Evolutionary conservation across 352 stramenopile genomes (phyloP).

Genomic region (Elongisporangium undulatum): DNA sequence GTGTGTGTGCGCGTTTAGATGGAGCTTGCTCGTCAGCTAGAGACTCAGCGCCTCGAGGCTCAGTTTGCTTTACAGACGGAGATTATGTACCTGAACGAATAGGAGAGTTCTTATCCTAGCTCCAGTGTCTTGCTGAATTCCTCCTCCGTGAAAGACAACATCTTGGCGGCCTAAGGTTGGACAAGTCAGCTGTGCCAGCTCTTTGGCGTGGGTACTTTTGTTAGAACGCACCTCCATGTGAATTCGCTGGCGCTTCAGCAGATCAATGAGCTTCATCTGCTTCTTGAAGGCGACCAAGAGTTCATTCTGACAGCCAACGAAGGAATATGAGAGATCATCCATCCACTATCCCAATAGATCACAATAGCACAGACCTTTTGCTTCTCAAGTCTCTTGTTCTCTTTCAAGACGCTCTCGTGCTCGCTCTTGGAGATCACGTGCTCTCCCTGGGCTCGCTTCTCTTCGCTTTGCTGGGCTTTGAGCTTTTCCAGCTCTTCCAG

Average conservation of each 20-base stretch:
- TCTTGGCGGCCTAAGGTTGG: conserved; percentile 65
- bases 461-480: conserved; percentile 61
- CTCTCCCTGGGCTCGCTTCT: conserved; percentile 40
- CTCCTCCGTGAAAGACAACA: conserved; percentile 83
- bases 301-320: conserved; percentile 37
- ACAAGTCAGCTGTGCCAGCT: background rate
- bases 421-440: conserved; percentile 45
- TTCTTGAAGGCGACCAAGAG: conserved; percentile 78
- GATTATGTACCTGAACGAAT: conserved; percentile 44
- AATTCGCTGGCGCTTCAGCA: conserved; percentile 81
- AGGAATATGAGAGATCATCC: background rate
- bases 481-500: conserved; percentile 73
- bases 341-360: background rate
- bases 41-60: conserved; percentile 67
- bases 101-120: conserved; percentile 23
- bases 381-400: conserved; percentile 79
- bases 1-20: conserved; percentile 32
- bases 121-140: conserved; percentile 80
- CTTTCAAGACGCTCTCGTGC: conserved; percentile 50
- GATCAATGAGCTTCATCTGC: conserved; percentile 85
- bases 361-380: conserved; percentile 49
- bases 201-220: background rate
- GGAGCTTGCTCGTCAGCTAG: conserved; percentile 63
- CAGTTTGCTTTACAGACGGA: conserved; percentile 64
- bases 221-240: conserved; percentile 63